phyloP scores from a whole-genome alignment of 176 grass and related monocot genomes.

The Phyllostachys edulis region DNA sequence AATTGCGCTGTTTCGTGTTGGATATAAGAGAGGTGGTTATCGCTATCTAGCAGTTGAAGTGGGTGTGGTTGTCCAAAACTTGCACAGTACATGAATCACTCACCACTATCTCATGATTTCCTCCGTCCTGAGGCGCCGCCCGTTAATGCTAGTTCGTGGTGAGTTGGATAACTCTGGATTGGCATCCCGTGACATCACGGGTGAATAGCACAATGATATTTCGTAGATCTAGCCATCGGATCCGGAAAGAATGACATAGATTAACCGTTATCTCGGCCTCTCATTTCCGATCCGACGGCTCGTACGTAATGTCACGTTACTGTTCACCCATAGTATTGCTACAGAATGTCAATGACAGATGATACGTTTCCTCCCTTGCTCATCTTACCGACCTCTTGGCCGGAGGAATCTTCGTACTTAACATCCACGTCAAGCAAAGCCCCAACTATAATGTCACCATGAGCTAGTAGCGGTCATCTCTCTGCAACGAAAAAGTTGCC shows the following conservation, averaged over 20 bases:
- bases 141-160: neutral
- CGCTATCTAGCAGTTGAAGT: slow-evolving; percentile 16
- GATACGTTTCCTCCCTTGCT: no score
- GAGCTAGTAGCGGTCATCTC: neutral
- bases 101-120: neutral
- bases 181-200: no score
- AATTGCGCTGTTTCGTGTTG: neutral
- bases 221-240: no score
- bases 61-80: slow-evolving; percentile 1
- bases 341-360: no score
- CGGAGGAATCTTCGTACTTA: slow-evolving; percentile 21
- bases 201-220: no score
- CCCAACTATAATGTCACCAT: neutral
- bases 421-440: slow-evolving; percentile 41
- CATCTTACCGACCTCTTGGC: slow-evolving; percentile 12
- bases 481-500: neutral
- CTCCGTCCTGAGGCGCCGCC: neutral
- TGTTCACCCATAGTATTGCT: no score
- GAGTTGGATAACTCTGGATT: neutral
- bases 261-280: no score
- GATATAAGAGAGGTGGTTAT: neutral
- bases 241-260: no score
- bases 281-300: no score
- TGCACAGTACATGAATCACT: neutral
- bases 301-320: no score